Evolutionary conservation across 2,329 filamentous ascomycete genomes (phyloP), one percentile per base, ranked within the genome.

Genomic region (Diatrype stigma): DNA sequence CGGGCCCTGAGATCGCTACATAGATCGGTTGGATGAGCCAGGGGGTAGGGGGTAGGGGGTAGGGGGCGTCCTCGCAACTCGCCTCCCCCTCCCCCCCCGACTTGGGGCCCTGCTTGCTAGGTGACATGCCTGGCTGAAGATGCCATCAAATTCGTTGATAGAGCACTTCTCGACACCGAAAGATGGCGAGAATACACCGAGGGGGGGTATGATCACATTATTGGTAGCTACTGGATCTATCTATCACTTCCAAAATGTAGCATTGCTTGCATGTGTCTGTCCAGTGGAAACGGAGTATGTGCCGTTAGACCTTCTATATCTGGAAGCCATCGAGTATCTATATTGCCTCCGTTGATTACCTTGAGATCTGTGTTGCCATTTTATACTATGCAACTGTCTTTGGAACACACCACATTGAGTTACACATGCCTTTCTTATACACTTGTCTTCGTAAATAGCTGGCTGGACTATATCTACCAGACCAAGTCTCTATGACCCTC

Each of bases 131-230:
- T 37, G 14, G 6, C 4, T 16, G 34, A 37, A 37, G 34, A 37
- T 7, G 34, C 34, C 34, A 37, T 7, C 16, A 17, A 4, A 37
- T 37, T 16, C 40, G n/a, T n/a, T n/a, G 16, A 17, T 42, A 38
- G 49, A 21, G 38, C 21, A 26, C 23, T 42, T 19, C 47, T 22
- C 32, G 34, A 63, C 60, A 53, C 62, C 61, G 60, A 61, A 50
- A 55, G 55, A 61, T 44, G 51, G 55, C 62, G 62, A 64, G 58
- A 63, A 61, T 63, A 51, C 54, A 47, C 61, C 62, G 62, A 64
- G 42, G 54, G 61, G 45, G 59, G 61, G 60, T 56, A 32, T 56
- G 51, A 56, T 55, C 47, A 45, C 38, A 44, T 34, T 35, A 21
- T 26, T 46, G 51, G 47, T 46, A 51, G 50, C 47, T 22, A 32